phyloP scores from a whole-genome alignment of 805 yeast species.

The Wickerhamomyces queroliae region DNA sequence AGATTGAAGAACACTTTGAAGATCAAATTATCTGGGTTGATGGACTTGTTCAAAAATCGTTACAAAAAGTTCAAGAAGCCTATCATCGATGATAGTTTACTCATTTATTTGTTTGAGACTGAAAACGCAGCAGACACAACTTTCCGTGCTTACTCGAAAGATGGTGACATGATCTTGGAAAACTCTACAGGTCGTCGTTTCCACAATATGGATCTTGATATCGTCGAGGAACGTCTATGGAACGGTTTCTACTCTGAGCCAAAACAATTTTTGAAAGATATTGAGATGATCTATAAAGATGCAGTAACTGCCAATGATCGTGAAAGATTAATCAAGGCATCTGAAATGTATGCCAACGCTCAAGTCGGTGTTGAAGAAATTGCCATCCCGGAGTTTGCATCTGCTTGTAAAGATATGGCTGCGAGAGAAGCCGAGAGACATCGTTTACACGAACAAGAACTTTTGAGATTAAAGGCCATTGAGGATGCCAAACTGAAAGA shows the following conservation, averaged over 20 bases:
- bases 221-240: slow-evolving; percentile 93
- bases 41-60: slow-evolving; percentile 84
- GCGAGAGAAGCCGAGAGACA: slow-evolving; percentile 58
- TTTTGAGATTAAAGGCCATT: slow-evolving; percentile 9
- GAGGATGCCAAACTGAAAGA: slow-evolving; percentile 5
- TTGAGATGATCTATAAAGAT: slow-evolving; percentile 79
- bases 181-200: slow-evolving; percentile 64
- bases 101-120: slow-evolving; percentile 77
- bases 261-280: slow-evolving; percentile 78
- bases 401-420: slow-evolving; percentile 71
- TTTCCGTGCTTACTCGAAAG: slow-evolving; percentile 38
- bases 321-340: slow-evolving; percentile 73
- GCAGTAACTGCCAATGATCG: slow-evolving; percentile 71
- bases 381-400: slow-evolving; percentile 60
- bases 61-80: slow-evolving; percentile 92
- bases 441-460: slow-evolving; percentile 31
- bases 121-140: slow-evolving; percentile 25
- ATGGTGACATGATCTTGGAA: slow-evolving; percentile 78
- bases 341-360: slow-evolving; percentile 95
- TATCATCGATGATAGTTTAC: slow-evolving; percentile 66
- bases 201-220: slow-evolving; percentile 88
- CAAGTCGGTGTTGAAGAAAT: slow-evolving; percentile 94
- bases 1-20: slow-evolving; percentile 79
- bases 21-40: slow-evolving; percentile 76
- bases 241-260: slow-evolving; percentile 95